Evolutionary conservation across 1,284 basidiomycete species (phyloP).

Genomic region (Apiotrichum montevideense): DNA sequence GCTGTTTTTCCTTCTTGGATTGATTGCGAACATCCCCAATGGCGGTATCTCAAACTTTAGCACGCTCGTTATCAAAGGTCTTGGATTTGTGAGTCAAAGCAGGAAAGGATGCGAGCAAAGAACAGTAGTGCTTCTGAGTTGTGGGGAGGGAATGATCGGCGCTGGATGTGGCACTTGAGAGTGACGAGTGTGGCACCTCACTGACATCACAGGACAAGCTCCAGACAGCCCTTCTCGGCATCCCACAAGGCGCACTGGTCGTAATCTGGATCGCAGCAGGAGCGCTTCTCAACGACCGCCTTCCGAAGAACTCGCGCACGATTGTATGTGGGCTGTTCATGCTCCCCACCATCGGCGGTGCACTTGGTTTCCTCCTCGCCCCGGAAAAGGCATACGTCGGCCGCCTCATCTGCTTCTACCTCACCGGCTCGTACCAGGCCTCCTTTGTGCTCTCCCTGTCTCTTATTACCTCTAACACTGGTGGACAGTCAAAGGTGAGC

Average conservation of each 20-base stretch:
- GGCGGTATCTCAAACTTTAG: slow-evolving; percentile 29
- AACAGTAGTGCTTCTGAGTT: too few species aligned
- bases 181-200: background rate
- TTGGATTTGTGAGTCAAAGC: slow-evolving; percentile 23
- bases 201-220: slow-evolving; percentile 21
- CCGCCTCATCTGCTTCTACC: slow-evolving; percentile 53
- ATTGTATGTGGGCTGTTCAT: slow-evolving; percentile 41
- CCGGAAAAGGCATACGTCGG: slow-evolving; percentile 43
- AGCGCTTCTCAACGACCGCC: slow-evolving; percentile 34
- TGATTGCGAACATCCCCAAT: slow-evolving; percentile 46
- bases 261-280: slow-evolving; percentile 42
- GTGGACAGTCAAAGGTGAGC: slow-evolving; percentile 47
- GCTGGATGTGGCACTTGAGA: too few species aligned
- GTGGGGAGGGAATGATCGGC: too few species aligned
- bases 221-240: slow-evolving; percentile 42
- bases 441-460: slow-evolving; percentile 51
- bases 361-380: slow-evolving; percentile 47
- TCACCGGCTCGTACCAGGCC: slow-evolving; percentile 49
- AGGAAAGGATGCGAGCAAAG: too few species aligned
- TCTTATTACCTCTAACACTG: slow-evolving; percentile 51
- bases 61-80: slow-evolving; percentile 45
- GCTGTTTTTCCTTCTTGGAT: slow-evolving; percentile 39
- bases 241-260: slow-evolving; percentile 44
- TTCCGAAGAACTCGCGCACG: slow-evolving; percentile 42
- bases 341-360: slow-evolving; percentile 44